Evolutionary conservation across 768 basidiomycete species (phyloP).

Genomic region (Pulveroboletus frians): DNA sequence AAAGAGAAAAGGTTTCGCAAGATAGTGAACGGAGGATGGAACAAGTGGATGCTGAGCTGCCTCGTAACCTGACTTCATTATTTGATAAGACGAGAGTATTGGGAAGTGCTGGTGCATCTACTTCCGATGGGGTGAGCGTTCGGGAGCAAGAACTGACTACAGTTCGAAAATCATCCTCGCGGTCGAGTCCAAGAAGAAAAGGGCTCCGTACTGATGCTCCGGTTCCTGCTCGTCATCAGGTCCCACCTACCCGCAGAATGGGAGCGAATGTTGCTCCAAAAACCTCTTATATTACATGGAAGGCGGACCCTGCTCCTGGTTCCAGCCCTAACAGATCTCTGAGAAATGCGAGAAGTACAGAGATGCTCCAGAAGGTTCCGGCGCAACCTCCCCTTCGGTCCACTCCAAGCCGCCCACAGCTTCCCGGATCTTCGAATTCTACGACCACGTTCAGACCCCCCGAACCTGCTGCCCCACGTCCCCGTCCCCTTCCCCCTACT

Average conservation of each 20-base stretch:
- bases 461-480: slow-evolving; percentile 23
- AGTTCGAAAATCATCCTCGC: slow-evolving; percentile 11
- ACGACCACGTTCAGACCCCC: slow-evolving; percentile 11
- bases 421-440: slow-evolving; percentile 20
- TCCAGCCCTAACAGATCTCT: slow-evolving; percentile 31
- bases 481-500: slow-evolving; percentile 29
- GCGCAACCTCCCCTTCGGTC: slow-evolving; percentile 21
- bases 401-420: slow-evolving; percentile 28
- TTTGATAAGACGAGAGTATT: slow-evolving; percentile 14
- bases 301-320: slow-evolving; percentile 28
- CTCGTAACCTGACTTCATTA: slow-evolving; percentile 14
- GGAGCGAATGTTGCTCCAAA: slow-evolving; percentile 26
- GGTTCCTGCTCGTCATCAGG: slow-evolving; percentile 22
- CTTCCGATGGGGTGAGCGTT: slow-evolving; percentile 18
- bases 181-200: slow-evolving; percentile 19
- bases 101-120: slow-evolving; percentile 12
- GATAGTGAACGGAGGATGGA: slow-evolving; percentile 23
- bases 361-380: slow-evolving; percentile 21
- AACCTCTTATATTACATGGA: slow-evolving; percentile 20
- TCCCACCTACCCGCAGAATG: slow-evolving; percentile 3
- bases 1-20: slow-evolving; percentile 20
- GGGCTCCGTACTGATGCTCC: slow-evolving; percentile 18
- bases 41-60: slow-evolving; percentile 15
- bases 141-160: slow-evolving; percentile 18
- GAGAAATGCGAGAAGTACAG: slow-evolving; percentile 28